Base-by-base conservation (phyloP, 176 grass and related monocot genomes). In the Paspalum notatum region DNA sequence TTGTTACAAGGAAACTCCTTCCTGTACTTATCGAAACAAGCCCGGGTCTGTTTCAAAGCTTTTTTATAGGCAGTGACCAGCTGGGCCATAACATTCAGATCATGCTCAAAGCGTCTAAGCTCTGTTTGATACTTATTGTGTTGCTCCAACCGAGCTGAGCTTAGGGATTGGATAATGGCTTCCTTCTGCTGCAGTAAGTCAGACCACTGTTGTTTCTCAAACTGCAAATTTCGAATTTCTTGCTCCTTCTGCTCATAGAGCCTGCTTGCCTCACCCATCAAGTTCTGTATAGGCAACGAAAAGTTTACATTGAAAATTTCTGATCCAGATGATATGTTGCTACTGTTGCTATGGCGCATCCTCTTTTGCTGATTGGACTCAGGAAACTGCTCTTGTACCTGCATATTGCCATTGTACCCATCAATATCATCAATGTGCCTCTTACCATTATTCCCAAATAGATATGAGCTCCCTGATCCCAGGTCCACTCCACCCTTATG, bases 381-480 rank as follows among this genome's bases (percentile, higher is more conserved):
- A 12, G 70, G 38, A 73, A 91, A 94, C 53, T 79, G 81, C 27
- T 87, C 77, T 20, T 88, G 60, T 57, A 17, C 68, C 40, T 85
- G 72, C 75, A 85, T 87, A 68, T 90, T 83, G 37, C 81, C 88
- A 57, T 81, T 79, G 40, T 93, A 94, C 26, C 86, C 88, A 15
- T 93, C 88, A 82, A 91, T 86, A 71, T 95, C 96, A 58, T 75
- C 82, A 62, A 99, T 81, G 10, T 83, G 86, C 76, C 90, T 89
- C 84, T 99, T 99, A 0, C 90, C 88, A 82, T 91, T 84, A 82
- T 93, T 87, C 8, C 61, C 75, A 76, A 87, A 89, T 48, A 93
- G 90, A 67, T 80, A 93, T 39, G 93, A 88, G 72, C 79, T 62
- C 12, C 78, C 89, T 0, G 56, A 22, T 62, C 69, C 78, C 75